Evolutionary conservation across 139 green algal species (phyloP).

Genomic region (Chlamydomonas sp.): DNA sequence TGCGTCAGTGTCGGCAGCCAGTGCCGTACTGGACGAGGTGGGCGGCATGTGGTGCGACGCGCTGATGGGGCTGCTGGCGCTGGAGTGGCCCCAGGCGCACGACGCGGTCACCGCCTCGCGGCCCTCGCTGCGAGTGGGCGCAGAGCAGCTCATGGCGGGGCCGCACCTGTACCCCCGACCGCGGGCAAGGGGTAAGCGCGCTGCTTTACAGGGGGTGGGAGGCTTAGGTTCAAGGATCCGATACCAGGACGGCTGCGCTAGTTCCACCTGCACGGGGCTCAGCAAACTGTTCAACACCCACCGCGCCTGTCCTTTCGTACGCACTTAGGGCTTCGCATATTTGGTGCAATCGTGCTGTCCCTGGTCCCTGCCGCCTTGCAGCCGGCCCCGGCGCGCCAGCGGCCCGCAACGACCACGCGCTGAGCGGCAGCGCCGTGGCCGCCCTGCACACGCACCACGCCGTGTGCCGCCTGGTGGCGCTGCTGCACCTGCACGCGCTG

Average conservation of each 20-base stretch:
- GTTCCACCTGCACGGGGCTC: no score
- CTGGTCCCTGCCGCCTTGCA: no score
- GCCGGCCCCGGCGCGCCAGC: no score
- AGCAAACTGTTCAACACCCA: no score
- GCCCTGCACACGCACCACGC: slow-evolving; percentile 64
- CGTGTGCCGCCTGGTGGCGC: slow-evolving; percentile 69
- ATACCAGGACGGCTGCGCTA: background rate
- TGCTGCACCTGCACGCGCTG: slow-evolving; percentile 74
- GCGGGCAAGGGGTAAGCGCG: slow-evolving; percentile 37
- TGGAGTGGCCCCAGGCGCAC: slow-evolving; percentile 68
- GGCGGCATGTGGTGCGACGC: slow-evolving; percentile 81
- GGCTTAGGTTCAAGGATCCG: background rate
- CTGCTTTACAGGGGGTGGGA: background rate
- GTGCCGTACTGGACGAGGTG: slow-evolving; percentile 55
- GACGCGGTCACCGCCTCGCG: slow-evolving; percentile 18
- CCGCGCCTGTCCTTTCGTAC: no score
- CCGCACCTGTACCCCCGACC: slow-evolving; percentile 43
- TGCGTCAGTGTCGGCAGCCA: slow-evolving; percentile 41
- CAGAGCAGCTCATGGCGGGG: slow-evolving; percentile 52
- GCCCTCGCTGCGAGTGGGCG: slow-evolving; percentile 51
- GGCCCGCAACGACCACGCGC: slow-evolving; percentile 21
- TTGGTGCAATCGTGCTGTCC: no score
- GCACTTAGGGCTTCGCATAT: no score
- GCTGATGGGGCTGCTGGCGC: slow-evolving; percentile 66
- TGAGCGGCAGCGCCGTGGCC: slow-evolving; percentile 54